Conservation (phyloP, 257 asterid species). For the Jacaranda mimosifolia region DNA sequence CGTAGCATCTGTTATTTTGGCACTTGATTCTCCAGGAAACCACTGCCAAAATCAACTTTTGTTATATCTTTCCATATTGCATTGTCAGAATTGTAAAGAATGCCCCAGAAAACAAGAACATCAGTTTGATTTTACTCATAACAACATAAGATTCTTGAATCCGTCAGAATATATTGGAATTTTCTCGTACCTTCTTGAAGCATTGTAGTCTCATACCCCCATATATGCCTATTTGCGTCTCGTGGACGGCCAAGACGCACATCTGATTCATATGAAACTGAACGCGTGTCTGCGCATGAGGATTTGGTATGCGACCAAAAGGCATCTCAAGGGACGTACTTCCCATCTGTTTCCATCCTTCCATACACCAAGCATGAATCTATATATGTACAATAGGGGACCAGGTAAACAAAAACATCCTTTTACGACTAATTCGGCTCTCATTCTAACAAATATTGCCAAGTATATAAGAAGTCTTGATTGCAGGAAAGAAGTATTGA, state of each 20-base stretch:
- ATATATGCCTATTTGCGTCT: slow-evolving; percentile 60
- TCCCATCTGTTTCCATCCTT: slow-evolving; percentile 69
- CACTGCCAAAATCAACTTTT: slow-evolving; percentile 53
- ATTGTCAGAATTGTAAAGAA: no score
- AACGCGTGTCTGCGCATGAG: slow-evolving; percentile 61
- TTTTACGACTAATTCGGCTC: no score
- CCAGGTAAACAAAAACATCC: slow-evolving; percentile 11
- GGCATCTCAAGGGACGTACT: slow-evolving; percentile 53
- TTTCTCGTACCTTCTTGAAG: slow-evolving; percentile 57
- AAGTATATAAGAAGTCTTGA: not conserved
- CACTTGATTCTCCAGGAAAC: slow-evolving; percentile 50
- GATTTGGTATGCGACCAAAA: slow-evolving; percentile 46
- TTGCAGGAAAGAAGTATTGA: not conserved
- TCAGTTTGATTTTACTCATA: not conserved
- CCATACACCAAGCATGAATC: slow-evolving; percentile 66
- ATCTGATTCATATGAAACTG: slow-evolving; percentile 72
- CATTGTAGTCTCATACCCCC: slow-evolving; percentile 64
- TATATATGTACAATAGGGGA: slow-evolving; percentile 38
- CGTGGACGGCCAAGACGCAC: slow-evolving; percentile 70
- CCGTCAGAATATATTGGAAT: not conserved
- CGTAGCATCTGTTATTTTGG: slow-evolving; percentile 68
- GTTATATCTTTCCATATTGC: not conserved
- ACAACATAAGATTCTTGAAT: not conserved
- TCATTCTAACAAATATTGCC: not conserved
- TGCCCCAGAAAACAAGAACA: no score